Percentiles rank a stretch among this genome's conserved stretches.
These are phyloP conservation scores for Craspedostauros australis DNA, from an alignment of 108 stramenopile genomes.

Conservation along the genomic window DNA sequence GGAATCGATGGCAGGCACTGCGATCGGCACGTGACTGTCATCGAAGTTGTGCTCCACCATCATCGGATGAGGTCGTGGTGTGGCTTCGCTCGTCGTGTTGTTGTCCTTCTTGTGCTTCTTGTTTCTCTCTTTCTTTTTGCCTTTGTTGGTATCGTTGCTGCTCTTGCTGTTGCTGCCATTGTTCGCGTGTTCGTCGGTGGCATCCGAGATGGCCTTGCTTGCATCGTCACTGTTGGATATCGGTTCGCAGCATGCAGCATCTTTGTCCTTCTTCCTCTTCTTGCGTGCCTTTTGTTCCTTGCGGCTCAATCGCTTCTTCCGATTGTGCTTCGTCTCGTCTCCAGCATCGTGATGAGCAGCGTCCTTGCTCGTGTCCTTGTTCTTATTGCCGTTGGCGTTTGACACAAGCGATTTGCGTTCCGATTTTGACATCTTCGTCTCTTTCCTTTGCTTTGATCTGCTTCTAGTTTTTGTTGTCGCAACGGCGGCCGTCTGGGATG, in stretches of 20 bases:
- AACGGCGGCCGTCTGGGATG: too few relatives aligned
- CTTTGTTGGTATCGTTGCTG: background rate
- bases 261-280: background rate
- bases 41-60: background rate
- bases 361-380: too few relatives aligned
- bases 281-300: slow-evolving; percentile 8
- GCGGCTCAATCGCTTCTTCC: slow-evolving; percentile 10
- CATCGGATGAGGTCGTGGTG: background rate
- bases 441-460: too few relatives aligned
- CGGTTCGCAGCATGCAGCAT: background rate
- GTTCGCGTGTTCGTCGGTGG: background rate
- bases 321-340: background rate
- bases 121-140: background rate
- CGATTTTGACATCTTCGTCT: too few relatives aligned
- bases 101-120: background rate
- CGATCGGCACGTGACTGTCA: background rate
- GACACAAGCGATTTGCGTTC: too few relatives aligned
- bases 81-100: background rate
- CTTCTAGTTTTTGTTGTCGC: too few relatives aligned
- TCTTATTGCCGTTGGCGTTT: too few relatives aligned
- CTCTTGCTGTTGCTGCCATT: too few relatives aligned
- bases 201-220: background rate
- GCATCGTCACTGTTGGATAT: background rate
- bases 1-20: background rate
- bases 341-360: background rate